Evolutionary conservation across 306 rosid genomes (phyloP).

Genomic region (Herpetospermum pedunculosum): DNA sequence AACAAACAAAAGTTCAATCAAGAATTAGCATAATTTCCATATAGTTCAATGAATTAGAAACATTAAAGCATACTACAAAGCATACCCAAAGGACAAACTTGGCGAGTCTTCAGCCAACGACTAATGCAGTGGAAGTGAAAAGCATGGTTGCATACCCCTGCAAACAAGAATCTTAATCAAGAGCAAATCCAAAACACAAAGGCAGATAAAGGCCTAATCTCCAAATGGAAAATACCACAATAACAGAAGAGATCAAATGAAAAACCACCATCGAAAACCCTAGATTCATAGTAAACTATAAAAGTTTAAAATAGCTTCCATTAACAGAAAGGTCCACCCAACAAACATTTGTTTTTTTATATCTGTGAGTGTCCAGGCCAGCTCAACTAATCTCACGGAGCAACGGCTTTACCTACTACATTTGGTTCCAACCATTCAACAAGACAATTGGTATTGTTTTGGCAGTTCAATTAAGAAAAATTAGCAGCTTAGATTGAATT

Average conservation of each 20-base stretch:
- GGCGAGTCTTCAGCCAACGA: slow-evolving; percentile 92
- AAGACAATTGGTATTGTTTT: neutral
- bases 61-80: neutral
- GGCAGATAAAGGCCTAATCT: neutral
- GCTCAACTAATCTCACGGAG: too few species aligned
- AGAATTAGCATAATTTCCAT: neutral
- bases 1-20: neutral
- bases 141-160: slow-evolving; percentile 73
- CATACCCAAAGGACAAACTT: slow-evolving; percentile 88
- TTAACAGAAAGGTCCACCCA: neutral
- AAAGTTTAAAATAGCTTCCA: neutral
- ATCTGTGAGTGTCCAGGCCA: too few species aligned
- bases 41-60: neutral
- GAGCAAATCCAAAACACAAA: neutral
- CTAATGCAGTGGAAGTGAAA: slow-evolving; percentile 96
- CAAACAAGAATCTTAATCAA: slow-evolving; percentile 1
- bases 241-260: neutral
- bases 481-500: neutral
- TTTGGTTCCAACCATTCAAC: too few species aligned
- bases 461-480: neutral
- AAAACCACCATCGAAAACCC: neutral
- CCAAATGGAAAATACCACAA: neutral
- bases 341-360: too few species aligned
- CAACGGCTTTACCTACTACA: too few species aligned
- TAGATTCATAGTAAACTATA: neutral